phyloP scores from a whole-genome alignment of 805 yeast species.

The Candida taoyuanica region DNA sequence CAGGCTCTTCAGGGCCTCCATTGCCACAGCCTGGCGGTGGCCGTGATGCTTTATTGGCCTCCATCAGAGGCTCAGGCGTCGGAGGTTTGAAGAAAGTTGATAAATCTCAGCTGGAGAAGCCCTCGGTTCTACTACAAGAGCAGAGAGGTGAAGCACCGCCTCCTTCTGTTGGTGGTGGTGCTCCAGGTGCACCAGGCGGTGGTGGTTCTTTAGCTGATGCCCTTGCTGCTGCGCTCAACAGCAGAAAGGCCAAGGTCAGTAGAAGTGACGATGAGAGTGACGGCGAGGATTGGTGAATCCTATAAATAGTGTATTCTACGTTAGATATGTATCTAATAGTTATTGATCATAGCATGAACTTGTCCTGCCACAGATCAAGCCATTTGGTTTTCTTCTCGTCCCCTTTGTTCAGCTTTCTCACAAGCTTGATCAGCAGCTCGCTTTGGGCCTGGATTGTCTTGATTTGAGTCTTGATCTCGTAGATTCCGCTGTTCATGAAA shows the following conservation, averaged over 20 bases:
- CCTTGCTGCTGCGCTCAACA: conserved; percentile 76
- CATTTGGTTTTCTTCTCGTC: conserved; percentile 54
- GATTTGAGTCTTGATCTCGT: conserved; percentile 28
- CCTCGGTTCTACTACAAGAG: conserved; percentile 67
- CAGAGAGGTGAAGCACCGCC: conserved; percentile 58
- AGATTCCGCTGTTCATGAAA: conserved; percentile 36
- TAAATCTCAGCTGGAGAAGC: conserved; percentile 76
- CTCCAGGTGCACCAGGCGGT: conserved; percentile 48
- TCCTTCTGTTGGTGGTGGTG: conserved; percentile 28
- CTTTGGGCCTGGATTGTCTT: conserved; percentile 26
- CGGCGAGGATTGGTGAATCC: conserved; percentile 60
- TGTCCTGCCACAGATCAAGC: conserved; percentile 49
- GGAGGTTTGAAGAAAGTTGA: conserved; percentile 71
- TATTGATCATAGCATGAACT: conserved; percentile 29
- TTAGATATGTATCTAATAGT: no score
- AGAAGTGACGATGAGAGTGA: conserved; percentile 83
- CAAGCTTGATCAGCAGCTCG: conserved; percentile 15
- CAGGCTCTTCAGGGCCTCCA: conserved; percentile 25
- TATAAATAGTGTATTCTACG: background rate
- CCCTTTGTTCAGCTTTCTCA: conserved; percentile 43
- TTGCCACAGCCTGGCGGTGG: conserved; percentile 44
- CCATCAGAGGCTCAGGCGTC: conserved; percentile 75
- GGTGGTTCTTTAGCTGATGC: conserved; percentile 80
- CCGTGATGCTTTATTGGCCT: conserved; percentile 79
- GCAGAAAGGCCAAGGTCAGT: conserved; percentile 77